Conservation (phyloP, 2,329 filamentous ascomycete genomes). For the Aureobasidium subglaciale region DNA sequence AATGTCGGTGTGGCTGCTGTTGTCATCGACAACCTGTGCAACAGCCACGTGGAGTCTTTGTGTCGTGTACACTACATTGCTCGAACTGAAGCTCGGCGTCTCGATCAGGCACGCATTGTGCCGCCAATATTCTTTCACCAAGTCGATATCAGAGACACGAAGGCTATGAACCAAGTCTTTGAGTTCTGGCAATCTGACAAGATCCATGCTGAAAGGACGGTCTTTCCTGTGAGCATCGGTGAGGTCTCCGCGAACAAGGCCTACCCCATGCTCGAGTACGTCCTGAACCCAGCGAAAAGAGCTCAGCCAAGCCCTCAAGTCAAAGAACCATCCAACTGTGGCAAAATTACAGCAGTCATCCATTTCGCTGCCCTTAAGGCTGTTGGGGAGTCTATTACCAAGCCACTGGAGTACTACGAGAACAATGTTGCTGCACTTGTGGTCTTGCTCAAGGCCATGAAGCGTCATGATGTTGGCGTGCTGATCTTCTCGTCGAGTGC, state of each 20-base stretch:
- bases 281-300: background rate
- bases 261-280: conserved; percentile 10
- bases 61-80: conserved; percentile 33
- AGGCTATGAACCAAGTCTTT: conserved; percentile 37
- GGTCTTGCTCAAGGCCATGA: conserved; percentile 50
- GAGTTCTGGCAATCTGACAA: conserved; percentile 2
- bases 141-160: conserved; percentile 40
- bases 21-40: conserved; percentile 39
- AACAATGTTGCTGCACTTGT: conserved; percentile 62
- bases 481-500: conserved; percentile 64
- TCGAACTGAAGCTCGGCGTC: conserved; percentile 28
- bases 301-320: conserved; percentile 16
- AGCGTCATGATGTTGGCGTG: conserved; percentile 55
- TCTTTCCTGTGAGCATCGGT: conserved; percentile 31
- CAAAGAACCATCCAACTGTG: conserved; percentile 31
- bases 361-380: conserved; percentile 64
- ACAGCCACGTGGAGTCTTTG: conserved; percentile 29
- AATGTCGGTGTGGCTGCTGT: conserved; percentile 50
- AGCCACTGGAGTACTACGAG: conserved; percentile 57
- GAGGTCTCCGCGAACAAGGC: conserved; percentile 8
- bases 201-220: conserved; percentile 2
- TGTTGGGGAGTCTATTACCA: conserved; percentile 55
- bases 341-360: conserved; percentile 56
- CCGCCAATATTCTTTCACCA: conserved; percentile 42
- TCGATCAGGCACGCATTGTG: conserved; percentile 30